Evolutionary conservation across 2,329 filamentous ascomycete species (phyloP).

Genomic region (Arthrinium phaeospermum): DNA sequence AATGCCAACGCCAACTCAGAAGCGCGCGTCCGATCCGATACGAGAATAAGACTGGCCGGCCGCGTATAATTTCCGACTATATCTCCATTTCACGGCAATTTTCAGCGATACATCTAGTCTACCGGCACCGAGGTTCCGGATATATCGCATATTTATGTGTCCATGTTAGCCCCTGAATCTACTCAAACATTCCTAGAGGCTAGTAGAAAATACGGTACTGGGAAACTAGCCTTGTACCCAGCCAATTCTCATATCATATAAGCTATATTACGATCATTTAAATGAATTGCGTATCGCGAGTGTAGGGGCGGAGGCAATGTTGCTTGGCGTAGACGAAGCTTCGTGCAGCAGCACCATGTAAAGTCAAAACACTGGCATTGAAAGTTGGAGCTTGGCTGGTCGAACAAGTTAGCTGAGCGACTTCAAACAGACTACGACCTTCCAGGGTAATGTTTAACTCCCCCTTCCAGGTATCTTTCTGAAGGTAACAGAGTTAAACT

Average conservation of each 20-base stretch:
- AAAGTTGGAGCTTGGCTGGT: background rate
- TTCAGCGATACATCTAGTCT: background rate
- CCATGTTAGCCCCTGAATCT: background rate
- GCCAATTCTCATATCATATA: background rate
- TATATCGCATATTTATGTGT: background rate
- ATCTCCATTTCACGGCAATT: background rate
- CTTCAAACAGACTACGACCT: background rate
- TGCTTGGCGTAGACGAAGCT: background rate
- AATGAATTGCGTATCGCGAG: background rate
- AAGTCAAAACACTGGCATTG: background rate
- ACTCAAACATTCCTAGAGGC: background rate
- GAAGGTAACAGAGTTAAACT: no score
- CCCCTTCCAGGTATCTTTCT: no score
- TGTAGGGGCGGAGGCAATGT: background rate
- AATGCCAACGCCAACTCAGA: background rate
- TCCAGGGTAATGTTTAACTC: no score
- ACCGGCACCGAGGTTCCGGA: background rate
- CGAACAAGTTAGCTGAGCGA: background rate
- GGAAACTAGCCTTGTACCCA: background rate
- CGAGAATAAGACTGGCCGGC: background rate
- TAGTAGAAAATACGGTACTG: background rate
- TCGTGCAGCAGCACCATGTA: background rate
- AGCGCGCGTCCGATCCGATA: background rate
- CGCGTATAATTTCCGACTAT: background rate
- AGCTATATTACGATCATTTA: background rate